Base-by-base conservation (phyloP, 2,329 filamentous ascomycete species). In the Talaromyces verruculosus region DNA sequence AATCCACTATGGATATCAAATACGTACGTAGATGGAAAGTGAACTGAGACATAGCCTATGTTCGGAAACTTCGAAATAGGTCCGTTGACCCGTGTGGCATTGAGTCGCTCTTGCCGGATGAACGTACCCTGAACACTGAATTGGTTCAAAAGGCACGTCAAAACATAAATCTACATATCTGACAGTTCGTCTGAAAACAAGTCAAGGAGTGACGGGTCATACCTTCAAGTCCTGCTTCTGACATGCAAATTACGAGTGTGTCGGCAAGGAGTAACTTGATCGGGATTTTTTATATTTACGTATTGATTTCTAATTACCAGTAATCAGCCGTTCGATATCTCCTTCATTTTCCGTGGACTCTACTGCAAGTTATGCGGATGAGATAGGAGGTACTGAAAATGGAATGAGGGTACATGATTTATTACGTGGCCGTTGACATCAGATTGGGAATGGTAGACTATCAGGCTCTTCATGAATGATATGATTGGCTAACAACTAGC, bases 361-460 rank as follows among this genome's bases (percentile, higher is more conserved):
- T 22, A 6, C 22, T 47, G 19, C 45, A 30, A 63, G 25, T 62
- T 51, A 62, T 62, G 60, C 35, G 11, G 33, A 53, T 6, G 19
- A 39, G 43, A 15, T 47, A 61, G 39, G 60, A 28, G 49, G 11
- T 25, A 53, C 51, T 19, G 15, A 10, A 30, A 33, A 33, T 37
- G 51, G 51, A 57, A 57, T 57, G 51, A 45, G 33, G 30, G 22
- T 35, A 19, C 45, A 53, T 63, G 47, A 19, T 63, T 55, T 22
- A 55, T 55, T 63, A 63, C 61, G 61, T 47, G 61, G 61, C 33
- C 25, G 39, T 63, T 63, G 61, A 63, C 47, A 55, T 55, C 61
- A 55, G 61, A 41, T 53, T 43, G 45, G 47, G 45, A 55, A 55
- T 55, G 47, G 22, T 22, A 22, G 41, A 53, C 19, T 19, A 37